These are phyloP conservation scores for Rhizophagus clarus DNA, from an alignment of 192 early-diverging fungal genomes.

Conservation along the genomic window DNA sequence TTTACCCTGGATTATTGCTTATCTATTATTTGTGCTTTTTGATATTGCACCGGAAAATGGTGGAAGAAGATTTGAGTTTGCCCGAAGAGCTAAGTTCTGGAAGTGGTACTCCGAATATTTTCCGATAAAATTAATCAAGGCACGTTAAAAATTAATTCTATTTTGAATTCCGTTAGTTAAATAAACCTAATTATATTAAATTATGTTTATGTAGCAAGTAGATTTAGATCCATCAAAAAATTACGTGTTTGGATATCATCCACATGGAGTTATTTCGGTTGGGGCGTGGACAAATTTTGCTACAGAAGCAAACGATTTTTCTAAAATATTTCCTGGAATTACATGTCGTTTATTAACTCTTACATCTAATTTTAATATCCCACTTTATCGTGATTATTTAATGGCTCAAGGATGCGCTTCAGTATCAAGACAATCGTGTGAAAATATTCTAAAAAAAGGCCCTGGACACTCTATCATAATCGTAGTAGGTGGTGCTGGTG, in stretches of 20 bases:
- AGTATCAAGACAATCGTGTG: constrained; percentile 76
- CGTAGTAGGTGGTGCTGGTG: constrained; percentile 91
- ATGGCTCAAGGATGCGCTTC: constrained; percentile 78
- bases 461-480: constrained; percentile 74
- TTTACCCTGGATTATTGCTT: constrained; percentile 69
- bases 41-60: constrained; percentile 82
- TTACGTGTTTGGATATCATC: constrained; percentile 94
- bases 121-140: constrained; percentile 75
- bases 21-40: constrained; percentile 72
- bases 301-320: constrained; percentile 79
- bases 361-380: constrained; percentile 78
- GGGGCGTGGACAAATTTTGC: constrained; percentile 83
- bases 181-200: constrained; percentile 7
- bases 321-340: constrained; percentile 78
- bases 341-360: constrained; percentile 80
- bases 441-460: constrained; percentile 71
- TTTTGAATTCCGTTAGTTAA: neutral
- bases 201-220: constrained; percentile 52
- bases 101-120: constrained; percentile 80
- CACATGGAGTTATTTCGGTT: constrained; percentile 86
- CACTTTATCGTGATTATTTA: constrained; percentile 83
- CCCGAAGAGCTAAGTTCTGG: constrained; percentile 67
- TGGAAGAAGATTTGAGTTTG: constrained; percentile 58
- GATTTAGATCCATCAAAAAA: constrained; percentile 82
- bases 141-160: constrained; percentile 21